phyloP scores from a whole-genome alignment of 2,329 filamentous ascomycete genomes.

The Xenoacremonium recifei region DNA sequence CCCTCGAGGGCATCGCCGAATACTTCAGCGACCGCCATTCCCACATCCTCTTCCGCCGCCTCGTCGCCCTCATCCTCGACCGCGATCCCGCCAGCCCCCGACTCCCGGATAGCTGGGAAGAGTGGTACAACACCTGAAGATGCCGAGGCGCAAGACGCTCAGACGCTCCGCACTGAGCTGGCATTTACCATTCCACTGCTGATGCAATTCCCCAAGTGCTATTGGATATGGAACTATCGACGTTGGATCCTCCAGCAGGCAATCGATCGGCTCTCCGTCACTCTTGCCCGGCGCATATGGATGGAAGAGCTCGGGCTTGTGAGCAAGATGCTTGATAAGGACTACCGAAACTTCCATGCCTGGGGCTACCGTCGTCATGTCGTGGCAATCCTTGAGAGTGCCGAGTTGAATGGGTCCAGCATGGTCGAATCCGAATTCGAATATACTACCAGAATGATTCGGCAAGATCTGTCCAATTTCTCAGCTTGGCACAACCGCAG shows the following conservation, averaged over 20 bases:
- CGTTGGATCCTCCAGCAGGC: slow-evolving; percentile 78
- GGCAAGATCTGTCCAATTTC: slow-evolving; percentile 86
- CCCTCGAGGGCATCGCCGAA: slow-evolving; percentile 54
- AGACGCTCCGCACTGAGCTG: slow-evolving; percentile 71
- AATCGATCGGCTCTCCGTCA: slow-evolving; percentile 58
- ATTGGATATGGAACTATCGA: slow-evolving; percentile 99
- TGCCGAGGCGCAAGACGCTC: slow-evolving; percentile 31
- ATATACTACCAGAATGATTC: slow-evolving; percentile 89
- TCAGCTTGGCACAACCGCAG: slow-evolving; percentile 94
- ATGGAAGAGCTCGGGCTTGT: slow-evolving; percentile 78
- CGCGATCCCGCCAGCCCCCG: slow-evolving; percentile 47
- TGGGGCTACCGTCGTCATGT: slow-evolving; percentile 89
- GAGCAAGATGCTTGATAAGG: slow-evolving; percentile 82
- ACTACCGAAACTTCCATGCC: slow-evolving; percentile 92
- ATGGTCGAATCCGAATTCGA: slow-evolving; percentile 80
- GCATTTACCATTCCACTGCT: slow-evolving; percentile 81
- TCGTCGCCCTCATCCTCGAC: slow-evolving; percentile 53
- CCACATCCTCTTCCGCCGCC: slow-evolving; percentile 62
- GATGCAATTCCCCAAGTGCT: slow-evolving; percentile 88
- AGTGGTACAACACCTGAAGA: slow-evolving; percentile 52
- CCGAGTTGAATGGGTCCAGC: slow-evolving; percentile 50
- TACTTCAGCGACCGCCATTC: slow-evolving; percentile 54
- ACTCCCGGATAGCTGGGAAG: slow-evolving; percentile 49
- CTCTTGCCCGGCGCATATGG: slow-evolving; percentile 69
- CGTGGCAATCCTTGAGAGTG: slow-evolving; percentile 70